Percentiles rank a stretch among this genome's conserved stretches.
Evolutionary conservation across 371 early-diverging fungal genomes (phyloP).

Genomic region (Rhizopus microsporus): DNA sequence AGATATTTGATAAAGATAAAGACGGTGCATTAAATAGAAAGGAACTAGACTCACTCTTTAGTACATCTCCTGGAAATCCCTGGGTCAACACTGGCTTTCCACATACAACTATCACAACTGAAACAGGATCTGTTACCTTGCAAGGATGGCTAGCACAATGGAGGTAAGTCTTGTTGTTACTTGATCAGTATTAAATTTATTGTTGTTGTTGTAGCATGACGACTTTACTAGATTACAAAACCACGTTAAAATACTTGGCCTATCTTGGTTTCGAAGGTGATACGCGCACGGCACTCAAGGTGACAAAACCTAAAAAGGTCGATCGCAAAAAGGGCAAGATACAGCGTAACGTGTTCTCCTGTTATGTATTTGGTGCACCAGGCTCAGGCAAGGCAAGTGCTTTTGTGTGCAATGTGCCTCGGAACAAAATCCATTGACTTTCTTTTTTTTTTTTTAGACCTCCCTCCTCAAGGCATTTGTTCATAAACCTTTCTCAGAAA

Average conservation of each 20-base stretch:
- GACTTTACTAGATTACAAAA: constrained; percentile 85
- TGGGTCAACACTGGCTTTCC: constrained; percentile 88
- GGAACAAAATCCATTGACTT: not conserved
- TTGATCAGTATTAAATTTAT: not conserved
- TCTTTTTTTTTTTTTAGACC: constrained; percentile 53
- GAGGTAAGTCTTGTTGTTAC: constrained; percentile 61
- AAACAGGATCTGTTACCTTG: constrained; percentile 85
- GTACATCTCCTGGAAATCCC: constrained; percentile 87
- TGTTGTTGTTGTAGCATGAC: constrained; percentile 72
- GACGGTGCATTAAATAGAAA: constrained; percentile 88
- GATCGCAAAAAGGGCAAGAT: constrained; percentile 83
- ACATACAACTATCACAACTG: constrained; percentile 89
- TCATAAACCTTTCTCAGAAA: constrained; percentile 74
- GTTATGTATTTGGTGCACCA: constrained; percentile 92
- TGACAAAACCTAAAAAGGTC: constrained; percentile 62
- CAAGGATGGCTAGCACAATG: constrained; percentile 97
- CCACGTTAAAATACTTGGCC: constrained; percentile 90
- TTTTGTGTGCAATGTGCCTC: not conserved
- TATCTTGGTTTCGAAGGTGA: constrained; percentile 93
- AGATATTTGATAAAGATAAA: constrained; percentile 92
- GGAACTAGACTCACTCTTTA: constrained; percentile 87
- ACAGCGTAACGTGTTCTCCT: constrained; percentile 86
- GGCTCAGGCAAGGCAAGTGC: constrained; percentile 85
- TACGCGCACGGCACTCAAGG: constrained; percentile 69
- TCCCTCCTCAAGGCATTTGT: constrained; percentile 83